Conservation (phyloP, 1,284 basidiomycete species). For the Chalciporus sp. region DNA sequence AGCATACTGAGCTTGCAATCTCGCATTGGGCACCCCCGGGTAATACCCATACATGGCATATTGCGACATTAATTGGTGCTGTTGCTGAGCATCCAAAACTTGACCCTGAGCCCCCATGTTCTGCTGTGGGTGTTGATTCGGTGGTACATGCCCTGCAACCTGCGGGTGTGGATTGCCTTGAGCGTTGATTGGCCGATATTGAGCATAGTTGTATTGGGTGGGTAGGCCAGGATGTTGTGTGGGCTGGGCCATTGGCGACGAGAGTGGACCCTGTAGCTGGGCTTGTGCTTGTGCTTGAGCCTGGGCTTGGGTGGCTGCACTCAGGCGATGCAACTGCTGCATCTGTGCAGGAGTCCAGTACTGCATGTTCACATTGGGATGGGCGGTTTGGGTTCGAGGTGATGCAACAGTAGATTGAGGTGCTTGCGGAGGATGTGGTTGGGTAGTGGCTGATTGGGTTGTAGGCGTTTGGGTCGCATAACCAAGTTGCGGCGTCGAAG, state of each 20-base stretch:
- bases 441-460: slow-evolving; percentile 21
- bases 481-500: slow-evolving; percentile 31
- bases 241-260: slow-evolving; percentile 24
- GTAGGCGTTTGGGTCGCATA: slow-evolving; percentile 20
- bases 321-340: slow-evolving; percentile 20
- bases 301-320: slow-evolving; percentile 22
- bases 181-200: slow-evolving; percentile 22
- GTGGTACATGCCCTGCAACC: slow-evolving; percentile 23
- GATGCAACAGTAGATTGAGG: slow-evolving; percentile 21
- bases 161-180: slow-evolving; percentile 32
- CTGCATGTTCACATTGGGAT: slow-evolving; percentile 18
- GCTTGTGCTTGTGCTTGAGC: slow-evolving; percentile 24
- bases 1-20: slow-evolving; percentile 28
- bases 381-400: slow-evolving; percentile 25
- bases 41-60: slow-evolving; percentile 38
- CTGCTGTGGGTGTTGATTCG: slow-evolving; percentile 25
- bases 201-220: slow-evolving; percentile 26
- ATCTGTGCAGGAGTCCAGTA: slow-evolving; percentile 15
- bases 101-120: slow-evolving; percentile 25
- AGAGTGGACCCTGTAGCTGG: slow-evolving; percentile 25
- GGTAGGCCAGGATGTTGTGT: slow-evolving; percentile 23
- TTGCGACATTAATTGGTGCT: slow-evolving; percentile 33
- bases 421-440: slow-evolving; percentile 19
- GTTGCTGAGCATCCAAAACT: slow-evolving; percentile 29
- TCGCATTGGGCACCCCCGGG: slow-evolving; percentile 27